A percentile compares a stretch with the other conserved stretches of the same genome.
Conservation (phyloP, 495 filamentous ascomycete species). For the Cryomyces antarcticus region DNA sequence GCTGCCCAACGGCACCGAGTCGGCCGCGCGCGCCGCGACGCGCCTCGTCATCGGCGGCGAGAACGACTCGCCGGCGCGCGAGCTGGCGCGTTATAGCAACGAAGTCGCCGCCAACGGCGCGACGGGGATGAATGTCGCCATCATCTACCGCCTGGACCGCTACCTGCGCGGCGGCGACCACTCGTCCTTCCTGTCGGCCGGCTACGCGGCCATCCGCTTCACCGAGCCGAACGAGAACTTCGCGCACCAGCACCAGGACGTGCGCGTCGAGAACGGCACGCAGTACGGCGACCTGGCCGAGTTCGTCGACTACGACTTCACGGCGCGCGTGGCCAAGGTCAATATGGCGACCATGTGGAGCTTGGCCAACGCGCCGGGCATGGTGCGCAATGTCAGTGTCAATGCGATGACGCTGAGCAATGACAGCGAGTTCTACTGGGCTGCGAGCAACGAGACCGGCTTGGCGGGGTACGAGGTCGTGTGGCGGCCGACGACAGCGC, state of each 20-base stretch:
- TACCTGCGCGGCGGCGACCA: slow-evolving; percentile 34
- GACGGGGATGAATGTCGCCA: slow-evolving; percentile 20
- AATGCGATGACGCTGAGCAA: slow-evolving; percentile 23
- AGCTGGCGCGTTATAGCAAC: slow-evolving; percentile 31
- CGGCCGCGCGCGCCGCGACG: slow-evolving; percentile 10
- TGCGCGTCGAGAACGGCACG: slow-evolving; percentile 23
- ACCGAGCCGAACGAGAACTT: slow-evolving; percentile 34
- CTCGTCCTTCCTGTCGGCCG: slow-evolving; percentile 26
- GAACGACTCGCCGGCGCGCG: slow-evolving; percentile 31
- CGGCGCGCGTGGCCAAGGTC: slow-evolving; percentile 27
- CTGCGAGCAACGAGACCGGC: slow-evolving; percentile 11
- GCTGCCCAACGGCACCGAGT: slow-evolving; percentile 18
- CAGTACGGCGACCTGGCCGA: slow-evolving; percentile 30
- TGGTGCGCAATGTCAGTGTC: slow-evolving; percentile 25
- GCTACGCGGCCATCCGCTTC: slow-evolving; percentile 29
- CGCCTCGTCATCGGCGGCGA: slow-evolving; percentile 27
- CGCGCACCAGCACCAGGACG: slow-evolving; percentile 32
- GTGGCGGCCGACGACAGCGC: slow-evolving; percentile 25
- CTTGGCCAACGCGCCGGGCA: slow-evolving; percentile 25
- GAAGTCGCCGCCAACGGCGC: slow-evolving; percentile 16
- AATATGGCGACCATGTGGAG: slow-evolving; percentile 30
- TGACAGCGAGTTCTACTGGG: slow-evolving; percentile 26
- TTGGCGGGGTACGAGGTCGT: slow-evolving; percentile 27
- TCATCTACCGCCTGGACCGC: slow-evolving; percentile 31
- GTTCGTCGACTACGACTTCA: slow-evolving; percentile 32